phyloP scores from a whole-genome alignment of 2,329 filamentous ascomycete species.

The Arthrinium puccinioides region DNA sequence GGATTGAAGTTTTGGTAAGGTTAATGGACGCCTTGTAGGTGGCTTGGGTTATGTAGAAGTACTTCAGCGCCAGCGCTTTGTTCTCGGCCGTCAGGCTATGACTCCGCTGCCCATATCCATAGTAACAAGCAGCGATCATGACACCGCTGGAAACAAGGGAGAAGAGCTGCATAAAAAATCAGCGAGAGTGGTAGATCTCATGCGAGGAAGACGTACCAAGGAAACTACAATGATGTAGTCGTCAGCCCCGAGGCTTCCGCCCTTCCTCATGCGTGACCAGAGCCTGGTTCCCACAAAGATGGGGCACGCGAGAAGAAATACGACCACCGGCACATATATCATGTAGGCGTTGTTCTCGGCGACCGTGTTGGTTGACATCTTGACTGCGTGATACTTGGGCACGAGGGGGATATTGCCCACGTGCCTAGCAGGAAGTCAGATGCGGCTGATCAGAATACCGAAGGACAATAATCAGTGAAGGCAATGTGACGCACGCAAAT shows the following conservation, averaged over 20 bases:
- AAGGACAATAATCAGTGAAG: no score
- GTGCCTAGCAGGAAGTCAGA: no score
- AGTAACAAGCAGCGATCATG: slow-evolving; percentile 17
- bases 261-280: slow-evolving; percentile 17
- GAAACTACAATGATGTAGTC: slow-evolving; percentile 20
- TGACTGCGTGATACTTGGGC: no score
- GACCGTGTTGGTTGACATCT: neutral
- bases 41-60: slow-evolving; percentile 23
- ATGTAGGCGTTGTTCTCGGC: slow-evolving; percentile 11
- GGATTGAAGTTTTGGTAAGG: slow-evolving; percentile 23
- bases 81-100: slow-evolving; percentile 10
- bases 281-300: slow-evolving; percentile 17
- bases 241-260: slow-evolving; percentile 16
- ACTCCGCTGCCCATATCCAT: slow-evolving; percentile 22
- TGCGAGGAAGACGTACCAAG: slow-evolving; percentile 11
- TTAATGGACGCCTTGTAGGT: slow-evolving; percentile 26
- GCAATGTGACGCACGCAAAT: no score
- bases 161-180: slow-evolving; percentile 14
- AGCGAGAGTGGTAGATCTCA: no score
- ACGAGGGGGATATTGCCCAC: no score
- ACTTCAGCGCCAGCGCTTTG: slow-evolving; percentile 17
- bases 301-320: slow-evolving; percentile 18
- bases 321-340: slow-evolving; percentile 16
- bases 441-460: no score
- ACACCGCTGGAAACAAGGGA: slow-evolving; percentile 15